These are phyloP conservation scores for Thermothelomyces thermophilus DNA, from an alignment of 2,329 filamentous ascomycete species.

Conservation along the genomic window DNA sequence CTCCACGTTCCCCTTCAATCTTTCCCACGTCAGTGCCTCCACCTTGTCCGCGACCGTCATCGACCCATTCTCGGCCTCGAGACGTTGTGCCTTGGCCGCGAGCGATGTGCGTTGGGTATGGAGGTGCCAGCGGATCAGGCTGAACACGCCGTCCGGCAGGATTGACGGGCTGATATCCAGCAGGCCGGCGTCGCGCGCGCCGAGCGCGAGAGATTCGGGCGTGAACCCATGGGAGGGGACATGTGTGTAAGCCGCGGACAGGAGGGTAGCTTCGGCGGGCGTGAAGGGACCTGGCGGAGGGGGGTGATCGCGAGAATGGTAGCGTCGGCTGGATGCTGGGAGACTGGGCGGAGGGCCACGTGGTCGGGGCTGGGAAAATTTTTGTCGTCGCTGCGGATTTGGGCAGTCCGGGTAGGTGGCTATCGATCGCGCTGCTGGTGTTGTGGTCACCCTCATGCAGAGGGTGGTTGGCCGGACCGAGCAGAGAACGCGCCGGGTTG, in stretches of 20 bases:
- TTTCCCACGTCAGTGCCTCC: conserved; percentile 64
- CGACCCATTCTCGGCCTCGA: conserved; percentile 31
- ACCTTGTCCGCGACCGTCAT: conserved; percentile 48
- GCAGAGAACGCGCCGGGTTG: conserved; percentile 12
- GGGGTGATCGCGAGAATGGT: conserved; percentile 70
- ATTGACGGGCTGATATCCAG: conserved; percentile 80
- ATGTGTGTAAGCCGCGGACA: conserved; percentile 71
- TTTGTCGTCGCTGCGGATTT: background rate
- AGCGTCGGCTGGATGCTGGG: conserved; percentile 31
- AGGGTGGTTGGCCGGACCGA: background rate
- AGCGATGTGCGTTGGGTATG: conserved; percentile 58
- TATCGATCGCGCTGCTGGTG: conserved; percentile 1
- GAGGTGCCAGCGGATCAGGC: conserved; percentile 73
- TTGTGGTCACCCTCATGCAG: background rate
- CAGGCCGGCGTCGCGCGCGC: conserved; percentile 78
- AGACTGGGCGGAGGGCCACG: background rate
- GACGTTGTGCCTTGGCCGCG: conserved; percentile 32
- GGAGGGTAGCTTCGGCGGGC: conserved; percentile 64
- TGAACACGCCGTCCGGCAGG: conserved; percentile 69
- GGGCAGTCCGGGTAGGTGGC: background rate
- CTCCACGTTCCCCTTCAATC: conserved; percentile 66
- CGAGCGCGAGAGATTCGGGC: conserved; percentile 61
- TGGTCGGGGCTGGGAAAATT: background rate
- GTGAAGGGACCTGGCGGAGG: conserved; percentile 56
- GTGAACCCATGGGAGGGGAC: conserved; percentile 82